These are phyloP conservation scores for Diaporthe citri DNA, from an alignment of 2,329 filamentous ascomycete species.

Conservation along the genomic window DNA sequence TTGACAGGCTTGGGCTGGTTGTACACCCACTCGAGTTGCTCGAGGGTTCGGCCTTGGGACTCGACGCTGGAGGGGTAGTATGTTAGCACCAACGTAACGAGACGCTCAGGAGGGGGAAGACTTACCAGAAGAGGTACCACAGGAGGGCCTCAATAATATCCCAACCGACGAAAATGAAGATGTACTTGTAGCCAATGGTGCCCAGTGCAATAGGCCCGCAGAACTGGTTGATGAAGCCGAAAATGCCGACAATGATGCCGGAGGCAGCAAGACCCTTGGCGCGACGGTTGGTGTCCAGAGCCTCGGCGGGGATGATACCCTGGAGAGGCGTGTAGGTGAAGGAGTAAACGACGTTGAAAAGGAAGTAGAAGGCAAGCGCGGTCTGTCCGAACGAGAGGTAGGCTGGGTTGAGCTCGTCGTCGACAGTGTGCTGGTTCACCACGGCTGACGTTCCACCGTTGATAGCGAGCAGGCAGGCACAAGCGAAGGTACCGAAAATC, in stretches of 20 bases:
- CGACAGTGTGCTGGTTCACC: slow-evolving; percentile 47
- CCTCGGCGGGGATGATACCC: slow-evolving; percentile 60
- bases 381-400: slow-evolving; percentile 54
- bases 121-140: slow-evolving; percentile 62
- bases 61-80: slow-evolving; percentile 54
- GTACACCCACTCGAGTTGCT: slow-evolving; percentile 64
- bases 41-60: slow-evolving; percentile 62
- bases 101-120: not conserved
- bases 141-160: slow-evolving; percentile 56
- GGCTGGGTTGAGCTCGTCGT: slow-evolving; percentile 47
- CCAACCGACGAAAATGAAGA: slow-evolving; percentile 63
- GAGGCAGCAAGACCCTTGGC: slow-evolving; percentile 61
- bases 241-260: slow-evolving; percentile 58
- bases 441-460: slow-evolving; percentile 59
- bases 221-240: slow-evolving; percentile 64
- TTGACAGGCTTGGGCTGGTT: slow-evolving; percentile 63
- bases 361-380: slow-evolving; percentile 61
- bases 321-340: slow-evolving; percentile 65
- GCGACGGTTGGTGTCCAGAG: slow-evolving; percentile 61
- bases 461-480: slow-evolving; percentile 56
- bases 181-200: slow-evolving; percentile 58
- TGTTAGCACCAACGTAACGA: not conserved
- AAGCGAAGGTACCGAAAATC: slow-evolving; percentile 57
- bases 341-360: slow-evolving; percentile 63
- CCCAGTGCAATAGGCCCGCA: slow-evolving; percentile 59